Base-by-base conservation (phyloP, 2,329 filamentous ascomycete species). In the Esteya vermicola region DNA sequence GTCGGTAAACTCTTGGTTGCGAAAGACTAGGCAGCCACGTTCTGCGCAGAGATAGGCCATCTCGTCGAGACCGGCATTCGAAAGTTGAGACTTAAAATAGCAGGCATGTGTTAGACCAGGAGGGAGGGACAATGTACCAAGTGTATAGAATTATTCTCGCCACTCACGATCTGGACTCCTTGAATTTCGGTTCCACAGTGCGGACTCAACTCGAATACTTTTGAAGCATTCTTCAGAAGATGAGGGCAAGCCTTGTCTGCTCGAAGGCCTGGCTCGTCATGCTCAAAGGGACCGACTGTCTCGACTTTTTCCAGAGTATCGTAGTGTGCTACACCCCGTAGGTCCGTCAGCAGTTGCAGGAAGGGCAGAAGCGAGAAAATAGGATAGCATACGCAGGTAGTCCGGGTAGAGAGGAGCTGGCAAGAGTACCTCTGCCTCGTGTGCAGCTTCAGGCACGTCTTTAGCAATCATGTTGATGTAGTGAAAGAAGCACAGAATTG, bases 271-370 rank as follows among this genome's bases (percentile, higher is more conserved):
- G 50, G 50, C 34, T 53, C 50, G 20, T 49, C 33, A 21, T 51
- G 49, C n/a, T 48, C 47, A 39, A 51, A 52, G 1, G 38, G 40
- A 12, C 52, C 47, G 22, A 51, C 48, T 21, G 43, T 39, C 35
- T 51, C 47, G 34, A 51, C 46, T 21, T 47, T 45, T 21, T 51
- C 50, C 23, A 51, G 47, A 13, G 49, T 49, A 40, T 52, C 50
- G 47, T 52, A 52, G 31, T 20, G 18, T 9, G 31, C 31, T 33
- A 19, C 6, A 14, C 36, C 47, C 45, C 7, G 49, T 48, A 50
- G 25, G 7, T 20, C 9, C 31, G 34, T 38, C 19, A 36, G 37
- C 28, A 28, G n/a, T n/a, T n/a, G n/a, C n/a, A 4, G n/a, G 6
- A 9, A 16, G 21, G 10, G 33, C 2, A 32, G 7, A 19, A 4